These are phyloP conservation scores for Stemphylium vesicarium DNA, from an alignment of 2,329 filamentous ascomycete genomes.

Conservation along the genomic window DNA sequence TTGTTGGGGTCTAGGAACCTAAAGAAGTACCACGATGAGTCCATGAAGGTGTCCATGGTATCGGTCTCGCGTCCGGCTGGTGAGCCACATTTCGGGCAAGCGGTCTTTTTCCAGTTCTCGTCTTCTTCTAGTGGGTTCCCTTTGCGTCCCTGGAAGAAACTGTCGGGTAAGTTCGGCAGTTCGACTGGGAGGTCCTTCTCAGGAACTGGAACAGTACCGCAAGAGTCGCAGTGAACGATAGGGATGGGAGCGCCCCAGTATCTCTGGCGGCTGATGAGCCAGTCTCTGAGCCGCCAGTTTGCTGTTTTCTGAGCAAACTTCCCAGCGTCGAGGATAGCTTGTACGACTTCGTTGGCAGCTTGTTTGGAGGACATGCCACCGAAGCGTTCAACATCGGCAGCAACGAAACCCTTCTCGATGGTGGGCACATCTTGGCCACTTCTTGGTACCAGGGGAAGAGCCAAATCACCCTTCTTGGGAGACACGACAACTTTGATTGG, in stretches of 20 bases:
- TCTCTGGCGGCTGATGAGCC: slow-evolving; percentile 88
- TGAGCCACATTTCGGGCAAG: slow-evolving; percentile 75
- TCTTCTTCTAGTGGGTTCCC: slow-evolving; percentile 80
- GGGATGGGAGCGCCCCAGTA: slow-evolving; percentile 94
- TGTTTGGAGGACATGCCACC: slow-evolving; percentile 67
- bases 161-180: slow-evolving; percentile 71
- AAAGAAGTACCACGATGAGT: slow-evolving; percentile 93
- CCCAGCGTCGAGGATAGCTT: slow-evolving; percentile 55
- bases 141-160: slow-evolving; percentile 71
- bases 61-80: slow-evolving; percentile 83
- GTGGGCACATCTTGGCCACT: slow-evolving; percentile 61
- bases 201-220: slow-evolving; percentile 81
- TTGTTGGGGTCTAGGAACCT: slow-evolving; percentile 78
- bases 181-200: slow-evolving; percentile 76
- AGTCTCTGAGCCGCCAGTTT: slow-evolving; percentile 84
- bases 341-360: slow-evolving; percentile 66
- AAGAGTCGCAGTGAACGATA: slow-evolving; percentile 79
- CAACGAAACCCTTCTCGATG: slow-evolving; percentile 71
- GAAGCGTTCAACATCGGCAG: slow-evolving; percentile 68
- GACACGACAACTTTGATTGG: slow-evolving; percentile 66
- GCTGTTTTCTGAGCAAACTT: slow-evolving; percentile 67
- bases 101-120: slow-evolving; percentile 74
- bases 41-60: slow-evolving; percentile 96
- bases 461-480: slow-evolving; percentile 8
- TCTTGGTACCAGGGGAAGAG: slow-evolving; percentile 25